Conservation (phyloP, 2,329 filamentous ascomycete genomes). For the Geosmithia morbida region DNA sequence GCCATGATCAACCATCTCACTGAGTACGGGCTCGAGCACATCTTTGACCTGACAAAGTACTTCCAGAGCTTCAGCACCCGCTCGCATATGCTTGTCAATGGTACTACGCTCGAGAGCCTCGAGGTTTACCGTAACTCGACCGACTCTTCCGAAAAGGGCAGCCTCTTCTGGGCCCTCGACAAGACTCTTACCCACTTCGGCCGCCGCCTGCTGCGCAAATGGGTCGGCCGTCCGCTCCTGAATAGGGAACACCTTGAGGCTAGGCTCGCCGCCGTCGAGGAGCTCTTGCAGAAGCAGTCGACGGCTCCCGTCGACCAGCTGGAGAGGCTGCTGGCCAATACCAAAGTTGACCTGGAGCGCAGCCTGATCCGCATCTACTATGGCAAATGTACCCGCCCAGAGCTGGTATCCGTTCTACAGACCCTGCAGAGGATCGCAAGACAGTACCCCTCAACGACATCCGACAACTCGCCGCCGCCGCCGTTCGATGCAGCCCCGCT, state of each 20-base stretch:
- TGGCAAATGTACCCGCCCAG: slow-evolving; percentile 81
- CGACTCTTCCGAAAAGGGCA: slow-evolving; percentile 71
- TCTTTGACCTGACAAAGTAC: slow-evolving; percentile 92
- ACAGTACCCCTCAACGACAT: slow-evolving; percentile 52
- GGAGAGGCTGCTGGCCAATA: slow-evolving; percentile 53
- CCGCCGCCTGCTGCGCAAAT: slow-evolving; percentile 76
- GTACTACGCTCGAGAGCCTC: slow-evolving; percentile 83
- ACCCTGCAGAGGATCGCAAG: slow-evolving; percentile 68
- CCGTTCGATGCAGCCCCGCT: slow-evolving; percentile 56
- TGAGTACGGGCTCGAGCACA: slow-evolving; percentile 87
- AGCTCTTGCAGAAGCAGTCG: slow-evolving; percentile 58
- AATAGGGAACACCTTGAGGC: slow-evolving; percentile 62
- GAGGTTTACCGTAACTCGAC: slow-evolving; percentile 95
- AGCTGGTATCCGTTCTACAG: slow-evolving; percentile 74
- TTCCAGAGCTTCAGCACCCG: slow-evolving; percentile 91
- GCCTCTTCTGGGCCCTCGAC: slow-evolving; percentile 89
- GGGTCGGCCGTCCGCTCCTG: slow-evolving; percentile 83
- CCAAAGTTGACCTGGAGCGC: slow-evolving; percentile 76
- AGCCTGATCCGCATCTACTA: slow-evolving; percentile 94
- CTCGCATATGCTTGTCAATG: slow-evolving; percentile 91
- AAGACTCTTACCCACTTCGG: slow-evolving; percentile 85
- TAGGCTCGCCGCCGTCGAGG: slow-evolving; percentile 72
- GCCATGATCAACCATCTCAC: slow-evolving; percentile 90
- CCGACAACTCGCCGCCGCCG: slow-evolving; percentile 36
- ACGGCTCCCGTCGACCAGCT: slow-evolving; percentile 59